Conservation (phyloP, 148 eudicot genomes). For the Pouteria glomerata region DNA sequence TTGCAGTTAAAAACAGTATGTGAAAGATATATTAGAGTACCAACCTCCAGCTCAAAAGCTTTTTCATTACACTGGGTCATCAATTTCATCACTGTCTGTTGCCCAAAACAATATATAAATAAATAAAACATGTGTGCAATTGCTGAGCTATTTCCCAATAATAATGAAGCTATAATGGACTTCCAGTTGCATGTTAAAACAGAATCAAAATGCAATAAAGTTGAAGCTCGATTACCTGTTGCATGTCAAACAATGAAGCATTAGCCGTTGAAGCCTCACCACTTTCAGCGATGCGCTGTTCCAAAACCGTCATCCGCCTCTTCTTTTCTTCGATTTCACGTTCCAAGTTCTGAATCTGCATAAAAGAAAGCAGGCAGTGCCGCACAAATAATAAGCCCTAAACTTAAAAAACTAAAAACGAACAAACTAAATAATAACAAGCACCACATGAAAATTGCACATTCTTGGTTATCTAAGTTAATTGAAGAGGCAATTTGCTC, state of each 20-base stretch:
- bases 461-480: background rate
- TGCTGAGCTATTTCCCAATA: background rate
- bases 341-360: constrained; percentile 83
- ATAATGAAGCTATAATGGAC: constrained; percentile 1
- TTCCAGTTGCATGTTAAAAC: background rate
- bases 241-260: constrained; percentile 84
- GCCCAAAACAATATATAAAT: background rate
- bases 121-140: constrained; percentile 9
- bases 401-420: background rate
- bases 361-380: background rate
- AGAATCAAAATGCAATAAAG: background rate
- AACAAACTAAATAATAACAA: background rate
- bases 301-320: constrained; percentile 80
- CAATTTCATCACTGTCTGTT: constrained; percentile 70
- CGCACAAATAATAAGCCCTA: background rate
- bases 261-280: constrained; percentile 81
- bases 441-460: background rate
- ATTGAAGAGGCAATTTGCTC: background rate
- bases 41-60: constrained; percentile 91
- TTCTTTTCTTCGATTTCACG: constrained; percentile 77
- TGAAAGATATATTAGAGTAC: constrained; percentile 5
- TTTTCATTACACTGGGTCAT: constrained; percentile 84
- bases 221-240: constrained; percentile 51
- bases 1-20: background rate
- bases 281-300: constrained; percentile 73